Evolutionary conservation across 192 early-diverging fungal genomes (phyloP).

Genomic region (Backusella tarrabulga): DNA sequence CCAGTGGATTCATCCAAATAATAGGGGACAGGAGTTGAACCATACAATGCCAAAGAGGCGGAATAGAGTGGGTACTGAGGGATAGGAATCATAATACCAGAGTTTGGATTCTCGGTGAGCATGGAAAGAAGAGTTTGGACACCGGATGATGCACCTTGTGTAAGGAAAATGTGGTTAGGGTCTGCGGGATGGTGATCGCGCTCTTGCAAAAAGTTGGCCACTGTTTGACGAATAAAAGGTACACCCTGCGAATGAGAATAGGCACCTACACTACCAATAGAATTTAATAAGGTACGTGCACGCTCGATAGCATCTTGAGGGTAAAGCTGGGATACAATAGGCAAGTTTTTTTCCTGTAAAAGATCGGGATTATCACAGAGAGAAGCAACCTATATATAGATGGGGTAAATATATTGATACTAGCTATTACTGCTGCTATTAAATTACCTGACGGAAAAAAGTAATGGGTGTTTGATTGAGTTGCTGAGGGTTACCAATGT

Average conservation of each 20-base stretch:
- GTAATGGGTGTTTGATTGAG: constrained; percentile 90
- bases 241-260: constrained; percentile 97
- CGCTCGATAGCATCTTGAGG: constrained; percentile 83
- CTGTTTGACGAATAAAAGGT: constrained; percentile 75
- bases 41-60: constrained; percentile 81
- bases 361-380: constrained; percentile 88
- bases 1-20: constrained; percentile 84
- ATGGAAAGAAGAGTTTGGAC: constrained; percentile 90
- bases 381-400: constrained; percentile 66
- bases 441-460: constrained; percentile 86
- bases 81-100: constrained; percentile 98
- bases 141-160: constrained; percentile 90
- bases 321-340: constrained; percentile 58
- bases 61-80: constrained; percentile 99
- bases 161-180: constrained; percentile 86
- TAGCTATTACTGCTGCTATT: too few relatives aligned
- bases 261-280: constrained; percentile 78
- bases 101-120: constrained; percentile 69
- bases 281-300: constrained; percentile 67
- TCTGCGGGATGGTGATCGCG: constrained; percentile 88
- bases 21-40: constrained; percentile 87
- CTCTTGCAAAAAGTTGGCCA: constrained; percentile 84
- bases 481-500: constrained; percentile 94
- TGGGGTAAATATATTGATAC: neutral
- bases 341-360: constrained; percentile 58